Evolutionary conservation across 768 basidiomycete species (phyloP).

Genomic region (Exsudoporus frostii): DNA sequence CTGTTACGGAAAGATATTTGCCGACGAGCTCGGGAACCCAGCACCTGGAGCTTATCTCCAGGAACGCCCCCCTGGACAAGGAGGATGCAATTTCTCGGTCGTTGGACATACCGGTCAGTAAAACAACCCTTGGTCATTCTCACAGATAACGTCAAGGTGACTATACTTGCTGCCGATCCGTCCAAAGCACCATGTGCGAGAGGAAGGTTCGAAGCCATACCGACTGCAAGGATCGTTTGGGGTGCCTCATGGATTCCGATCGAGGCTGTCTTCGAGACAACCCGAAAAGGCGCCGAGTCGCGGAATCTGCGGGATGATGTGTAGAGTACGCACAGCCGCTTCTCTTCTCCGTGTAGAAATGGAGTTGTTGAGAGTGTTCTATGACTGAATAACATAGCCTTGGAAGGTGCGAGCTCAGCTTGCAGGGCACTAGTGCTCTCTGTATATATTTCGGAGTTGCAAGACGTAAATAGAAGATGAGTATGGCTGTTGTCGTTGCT

Average conservation of each 20-base stretch:
- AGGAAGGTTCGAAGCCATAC: conserved; percentile 3
- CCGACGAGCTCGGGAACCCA: not conserved
- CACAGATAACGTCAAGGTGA: conserved; percentile 10
- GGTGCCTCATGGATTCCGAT: conserved; percentile 7
- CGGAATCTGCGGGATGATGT: not conserved
- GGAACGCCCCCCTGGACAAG: not conserved
- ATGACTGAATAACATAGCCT: not conserved
- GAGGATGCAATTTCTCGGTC: conserved; percentile 1
- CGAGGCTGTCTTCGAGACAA: conserved; percentile 15
- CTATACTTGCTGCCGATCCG: conserved; percentile 14
- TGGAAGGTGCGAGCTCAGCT: too few relatives aligned
- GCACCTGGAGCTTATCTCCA: not conserved
- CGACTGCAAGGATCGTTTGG: not conserved
- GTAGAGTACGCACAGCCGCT: too few relatives aligned
- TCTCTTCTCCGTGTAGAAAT: too few relatives aligned
- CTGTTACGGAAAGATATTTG: not conserved
- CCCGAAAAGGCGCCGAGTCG: not conserved
- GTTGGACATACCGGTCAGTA: conserved; percentile 4
- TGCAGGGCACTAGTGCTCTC: too few relatives aligned
- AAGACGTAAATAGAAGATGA: too few relatives aligned
- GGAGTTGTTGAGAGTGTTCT: too few relatives aligned
- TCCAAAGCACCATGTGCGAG: not conserved
- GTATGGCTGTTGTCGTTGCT: too few relatives aligned
- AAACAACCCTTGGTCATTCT: conserved; percentile 23
- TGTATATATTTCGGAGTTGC: too few relatives aligned